Percentiles rank a stretch among this genome's conserved stretches.
Evolutionary conservation across 495 filamentous ascomycete species (phyloP).

Genomic region (Trichocladium antarcticum): DNA sequence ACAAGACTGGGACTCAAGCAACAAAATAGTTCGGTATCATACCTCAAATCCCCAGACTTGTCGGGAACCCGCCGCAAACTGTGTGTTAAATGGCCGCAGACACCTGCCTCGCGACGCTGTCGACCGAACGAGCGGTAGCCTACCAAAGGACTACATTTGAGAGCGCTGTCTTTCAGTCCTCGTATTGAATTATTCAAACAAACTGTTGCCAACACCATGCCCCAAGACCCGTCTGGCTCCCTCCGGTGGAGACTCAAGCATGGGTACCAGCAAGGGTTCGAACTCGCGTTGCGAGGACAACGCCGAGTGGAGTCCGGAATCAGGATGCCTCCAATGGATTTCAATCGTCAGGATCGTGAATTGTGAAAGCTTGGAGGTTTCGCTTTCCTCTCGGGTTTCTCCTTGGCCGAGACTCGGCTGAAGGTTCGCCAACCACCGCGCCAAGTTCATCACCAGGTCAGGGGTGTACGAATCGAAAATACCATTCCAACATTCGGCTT

Average conservation of each 20-base stretch:
- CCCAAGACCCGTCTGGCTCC: not conserved
- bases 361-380: not conserved
- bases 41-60: no score
- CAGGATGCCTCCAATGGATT: slow-evolving; percentile 7
- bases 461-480: no score
- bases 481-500: no score
- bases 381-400: not conserved
- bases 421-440: no score
- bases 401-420: not conserved
- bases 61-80: no score
- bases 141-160: not conserved
- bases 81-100: no score
- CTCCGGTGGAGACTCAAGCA: slow-evolving; percentile 3
- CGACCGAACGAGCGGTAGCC: not conserved
- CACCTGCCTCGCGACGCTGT: no score
- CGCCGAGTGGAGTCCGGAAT: slow-evolving; percentile 2
- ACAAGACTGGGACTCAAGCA: no score
- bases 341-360: slow-evolving; percentile 3
- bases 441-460: no score
- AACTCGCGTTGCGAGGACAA: slow-evolving; percentile 3
- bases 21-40: no score
- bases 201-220: not conserved
- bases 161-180: not conserved
- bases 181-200: not conserved
- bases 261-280: slow-evolving; percentile 8